Percentiles rank a stretch among this genome's conserved stretches.
Conservation (phyloP, 768 basidiomycete species). For the Trametes sanguinea region DNA sequence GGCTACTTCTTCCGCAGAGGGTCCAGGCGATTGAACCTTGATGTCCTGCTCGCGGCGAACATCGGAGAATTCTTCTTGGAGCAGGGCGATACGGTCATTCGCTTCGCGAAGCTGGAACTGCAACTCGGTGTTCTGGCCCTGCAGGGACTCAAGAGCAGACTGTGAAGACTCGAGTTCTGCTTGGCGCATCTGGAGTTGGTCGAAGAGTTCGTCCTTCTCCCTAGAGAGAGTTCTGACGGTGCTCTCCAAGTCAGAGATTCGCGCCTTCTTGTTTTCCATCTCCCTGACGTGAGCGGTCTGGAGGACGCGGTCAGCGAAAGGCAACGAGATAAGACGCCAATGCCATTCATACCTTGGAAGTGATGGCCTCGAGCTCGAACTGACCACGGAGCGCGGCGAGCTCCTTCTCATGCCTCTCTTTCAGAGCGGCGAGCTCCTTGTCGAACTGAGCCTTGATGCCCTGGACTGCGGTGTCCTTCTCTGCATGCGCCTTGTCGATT, state of each 20-base stretch:
- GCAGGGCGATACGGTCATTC: constrained; percentile 66
- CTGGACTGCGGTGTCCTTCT: constrained; percentile 63
- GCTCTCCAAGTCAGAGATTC: constrained; percentile 69
- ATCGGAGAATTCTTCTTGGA: constrained; percentile 72
- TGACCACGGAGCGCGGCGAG: constrained; percentile 62
- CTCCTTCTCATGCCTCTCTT: constrained; percentile 79
- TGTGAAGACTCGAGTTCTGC: constrained; percentile 87
- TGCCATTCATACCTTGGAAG: constrained; percentile 59
- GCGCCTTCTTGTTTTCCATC: constrained; percentile 55
- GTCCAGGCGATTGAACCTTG: constrained; percentile 45
- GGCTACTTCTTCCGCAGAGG: constrained; percentile 65
- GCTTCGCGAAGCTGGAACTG: constrained; percentile 85
- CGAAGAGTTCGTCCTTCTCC: constrained; percentile 83
- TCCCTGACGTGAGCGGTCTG: constrained; percentile 75
- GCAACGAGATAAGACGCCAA: not conserved
- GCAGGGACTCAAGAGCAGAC: constrained; percentile 70
- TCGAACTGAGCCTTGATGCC: constrained; percentile 70
- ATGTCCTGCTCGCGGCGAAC: constrained; percentile 58
- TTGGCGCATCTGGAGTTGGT: constrained; percentile 83
- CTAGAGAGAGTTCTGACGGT: constrained; percentile 66
- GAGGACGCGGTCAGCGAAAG: not conserved
- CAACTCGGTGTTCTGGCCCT: constrained; percentile 79
- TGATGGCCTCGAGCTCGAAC: constrained; percentile 74
- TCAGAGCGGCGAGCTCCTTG: constrained; percentile 60
- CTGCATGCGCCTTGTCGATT: constrained; percentile 57